These are phyloP conservation scores for Rosa lucieae DNA, from an alignment of 306 rosid genomes.

Conservation along the genomic window DNA sequence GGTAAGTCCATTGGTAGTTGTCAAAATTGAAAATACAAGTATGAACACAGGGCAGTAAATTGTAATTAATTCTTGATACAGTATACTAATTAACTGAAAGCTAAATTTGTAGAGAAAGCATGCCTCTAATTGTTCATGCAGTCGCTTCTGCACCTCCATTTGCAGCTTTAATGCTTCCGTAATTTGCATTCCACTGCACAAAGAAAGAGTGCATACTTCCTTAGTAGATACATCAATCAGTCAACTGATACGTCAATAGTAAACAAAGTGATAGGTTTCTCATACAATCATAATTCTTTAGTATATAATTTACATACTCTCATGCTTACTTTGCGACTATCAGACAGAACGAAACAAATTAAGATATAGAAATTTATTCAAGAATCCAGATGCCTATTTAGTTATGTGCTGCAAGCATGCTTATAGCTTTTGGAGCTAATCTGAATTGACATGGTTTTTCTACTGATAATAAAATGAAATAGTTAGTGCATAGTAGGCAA, in stretches of 20 bases:
- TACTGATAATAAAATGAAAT: conserved; percentile 26
- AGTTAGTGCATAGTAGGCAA: conserved; percentile 10
- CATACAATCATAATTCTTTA: neutral
- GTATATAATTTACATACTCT: neutral
- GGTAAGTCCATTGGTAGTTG: neutral
- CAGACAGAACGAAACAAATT: conserved; percentile 1
- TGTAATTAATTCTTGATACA: neutral
- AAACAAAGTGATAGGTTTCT: neutral
- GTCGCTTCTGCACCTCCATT: conserved; percentile 99
- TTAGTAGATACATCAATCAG: conserved; percentile 7
- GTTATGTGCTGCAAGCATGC: neutral
- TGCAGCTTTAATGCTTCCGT: conserved; percentile 98
- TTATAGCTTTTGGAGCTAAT: neutral
- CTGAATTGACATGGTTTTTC: conserved; percentile 7
- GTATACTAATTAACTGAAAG: conserved; percentile 13
- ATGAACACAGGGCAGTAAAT: conserved; percentile 1
- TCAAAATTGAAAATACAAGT: neutral
- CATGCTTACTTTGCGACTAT: conserved; percentile 3
- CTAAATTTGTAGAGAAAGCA: conserved; percentile 27
- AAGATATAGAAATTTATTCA: neutral
- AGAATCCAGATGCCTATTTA: neutral
- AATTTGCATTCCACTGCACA: conserved; percentile 90
- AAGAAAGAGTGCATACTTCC: conserved; percentile 18
- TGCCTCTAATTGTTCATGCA: conserved; percentile 98
- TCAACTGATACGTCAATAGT: conserved; percentile 1